These are phyloP conservation scores for Xerocomellus intermedius DNA, from an alignment of 768 basidiomycete genomes.

Conservation along the genomic window DNA sequence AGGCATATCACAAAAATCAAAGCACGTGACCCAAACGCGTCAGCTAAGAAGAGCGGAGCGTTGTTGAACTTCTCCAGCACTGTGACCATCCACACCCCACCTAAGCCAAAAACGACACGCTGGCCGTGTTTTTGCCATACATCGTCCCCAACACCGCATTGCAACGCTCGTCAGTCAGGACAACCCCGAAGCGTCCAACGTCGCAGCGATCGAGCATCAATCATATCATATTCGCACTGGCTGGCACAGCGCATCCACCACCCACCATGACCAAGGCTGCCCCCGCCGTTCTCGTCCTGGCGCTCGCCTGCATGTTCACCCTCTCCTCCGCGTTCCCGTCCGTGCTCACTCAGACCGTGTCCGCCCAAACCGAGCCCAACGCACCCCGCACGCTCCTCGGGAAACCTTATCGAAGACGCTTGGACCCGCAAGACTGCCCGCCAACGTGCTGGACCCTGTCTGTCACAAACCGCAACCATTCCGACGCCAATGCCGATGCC, in stretches of 20 bases:
- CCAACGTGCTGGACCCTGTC: neutral
- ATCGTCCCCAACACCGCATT: neutral
- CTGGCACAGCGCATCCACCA: neutral
- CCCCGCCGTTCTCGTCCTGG: neutral
- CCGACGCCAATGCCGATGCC: neutral
- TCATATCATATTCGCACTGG: neutral
- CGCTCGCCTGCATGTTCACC: slow-evolving; percentile 9
- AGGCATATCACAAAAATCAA: slow-evolving; percentile 4
- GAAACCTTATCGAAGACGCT: slow-evolving; percentile 6
- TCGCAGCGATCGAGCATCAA: neutral
- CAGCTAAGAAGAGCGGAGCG: neutral
- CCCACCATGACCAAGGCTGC: slow-evolving; percentile 1
- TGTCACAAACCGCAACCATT: neutral
- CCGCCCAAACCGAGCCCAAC: neutral
- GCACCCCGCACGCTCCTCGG: slow-evolving; percentile 17
- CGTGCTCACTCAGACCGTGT: neutral
- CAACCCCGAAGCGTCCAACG: neutral
- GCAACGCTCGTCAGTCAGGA: neutral
- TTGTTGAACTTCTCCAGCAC: neutral
- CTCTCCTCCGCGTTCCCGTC: slow-evolving; percentile 11
- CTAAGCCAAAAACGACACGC: slow-evolving; percentile 10
- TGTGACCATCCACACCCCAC: neutral
- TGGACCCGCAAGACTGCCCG: neutral
- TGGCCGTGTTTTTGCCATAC: slow-evolving; percentile 4
- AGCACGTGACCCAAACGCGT: slow-evolving; percentile 14